Base-by-base conservation (phyloP, 176 grass and related monocot genomes). In the Avena insularis region DNA sequence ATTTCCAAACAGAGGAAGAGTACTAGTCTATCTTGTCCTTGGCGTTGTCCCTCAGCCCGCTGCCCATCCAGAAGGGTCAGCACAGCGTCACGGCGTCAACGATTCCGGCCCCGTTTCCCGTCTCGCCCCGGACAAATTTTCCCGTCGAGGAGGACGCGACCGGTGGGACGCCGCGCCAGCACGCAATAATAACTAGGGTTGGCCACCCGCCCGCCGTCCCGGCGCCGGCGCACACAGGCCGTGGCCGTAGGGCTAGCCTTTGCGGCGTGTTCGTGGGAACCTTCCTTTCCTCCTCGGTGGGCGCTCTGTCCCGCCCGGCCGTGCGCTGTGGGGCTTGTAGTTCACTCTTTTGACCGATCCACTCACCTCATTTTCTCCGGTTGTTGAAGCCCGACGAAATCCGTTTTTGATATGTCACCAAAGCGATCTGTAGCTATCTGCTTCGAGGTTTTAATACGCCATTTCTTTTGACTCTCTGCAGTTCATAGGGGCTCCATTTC, bases 151-250 rank as follows among this genome's bases (percentile, higher is more conserved):
- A 45, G 70, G 49, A 77, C 79, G 70, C 16, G 62, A 53, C 40
- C 6, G 65, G 65, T 9, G n/a, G 0, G 40, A 27, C 64, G 12
- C 12, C 53, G 38, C 76, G 35, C 57, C 14, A 54, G 63, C 29
- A 77, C 72, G 51, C 74, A 53, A 79, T 84, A 11, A 48, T 84
- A 11, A 48, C 77, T 80, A 45, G 68, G 4, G 17, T 57, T 57
- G 69, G 13, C 40, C 27, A 46, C 9, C 35, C 65, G n/a, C 9
- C 35, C 65, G n/a, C 60, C 57, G 23, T 9, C 2, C 46, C 48
- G 25, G 45, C 49, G 6, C 51, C 65, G 35, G 76, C 71, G 71
- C n/a, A 45, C 70, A 3, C 70, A 73, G 43, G 45, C 5, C 40
- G 40, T 43, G 6, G 33, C 33, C 69, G 19, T 45, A 4, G 69